These are phyloP conservation scores for Chalciporus sp. DNA, from an alignment of 1,284 basidiomycete genomes.

Conservation along the genomic window DNA sequence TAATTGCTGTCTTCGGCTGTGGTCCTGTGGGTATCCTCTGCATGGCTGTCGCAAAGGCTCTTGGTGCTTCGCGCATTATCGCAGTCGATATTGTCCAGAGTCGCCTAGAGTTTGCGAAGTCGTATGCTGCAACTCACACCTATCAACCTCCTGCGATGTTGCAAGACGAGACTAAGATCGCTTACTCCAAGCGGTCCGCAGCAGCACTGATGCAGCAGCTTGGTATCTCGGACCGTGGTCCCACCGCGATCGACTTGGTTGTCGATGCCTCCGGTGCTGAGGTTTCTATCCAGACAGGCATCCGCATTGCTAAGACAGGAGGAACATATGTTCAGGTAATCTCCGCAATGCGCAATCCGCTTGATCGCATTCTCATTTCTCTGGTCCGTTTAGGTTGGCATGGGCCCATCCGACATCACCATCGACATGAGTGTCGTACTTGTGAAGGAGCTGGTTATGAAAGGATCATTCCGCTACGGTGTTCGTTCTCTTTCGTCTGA, in stretches of 20 bases:
- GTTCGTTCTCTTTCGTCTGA: conserved; percentile 42
- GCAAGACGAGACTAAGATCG: conserved; percentile 66
- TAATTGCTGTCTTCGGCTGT: conserved; percentile 83
- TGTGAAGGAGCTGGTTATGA: conserved; percentile 79
- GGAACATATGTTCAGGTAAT: conserved; percentile 72
- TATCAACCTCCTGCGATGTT: conserved; percentile 69
- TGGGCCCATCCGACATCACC: conserved; percentile 65
- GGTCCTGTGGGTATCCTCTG: conserved; percentile 92
- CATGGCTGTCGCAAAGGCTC: conserved; percentile 90
- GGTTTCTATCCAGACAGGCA: conserved; percentile 82
- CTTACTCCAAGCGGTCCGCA: conserved; percentile 73
- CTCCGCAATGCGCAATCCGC: neutral
- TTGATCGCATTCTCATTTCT: conserved; percentile 5
- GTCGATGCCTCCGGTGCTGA: conserved; percentile 91
- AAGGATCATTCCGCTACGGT: conserved; percentile 88
- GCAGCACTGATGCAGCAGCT: conserved; percentile 58
- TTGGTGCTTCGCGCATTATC: conserved; percentile 81
- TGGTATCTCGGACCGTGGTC: conserved; percentile 61
- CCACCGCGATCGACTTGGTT: conserved; percentile 65
- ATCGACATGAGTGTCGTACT: conserved; percentile 65
- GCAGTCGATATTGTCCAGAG: conserved; percentile 84
- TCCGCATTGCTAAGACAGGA: conserved; percentile 72
- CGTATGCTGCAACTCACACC: conserved; percentile 85
- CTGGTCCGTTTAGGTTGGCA: conserved; percentile 59
- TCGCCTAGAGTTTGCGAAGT: conserved; percentile 86